Evolutionary conservation across 257 asterid genomes (phyloP).

Genomic region (Voacanga thouarsii): DNA sequence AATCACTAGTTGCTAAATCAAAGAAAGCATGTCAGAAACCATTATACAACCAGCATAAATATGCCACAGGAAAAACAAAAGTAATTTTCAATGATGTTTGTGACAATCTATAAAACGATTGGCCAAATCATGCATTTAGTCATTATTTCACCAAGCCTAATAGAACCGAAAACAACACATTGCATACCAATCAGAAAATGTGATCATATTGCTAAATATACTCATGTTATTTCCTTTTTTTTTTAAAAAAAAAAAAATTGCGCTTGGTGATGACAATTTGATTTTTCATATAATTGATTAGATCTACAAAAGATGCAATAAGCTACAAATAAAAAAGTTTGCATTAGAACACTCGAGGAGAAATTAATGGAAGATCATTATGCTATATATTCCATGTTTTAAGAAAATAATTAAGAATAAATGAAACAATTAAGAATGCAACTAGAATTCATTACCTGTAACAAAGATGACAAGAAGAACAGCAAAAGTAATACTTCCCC

Average conservation of each 20-base stretch:
- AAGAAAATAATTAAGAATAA: constrained; percentile 1
- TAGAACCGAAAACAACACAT: too few relatives aligned
- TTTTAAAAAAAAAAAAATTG: too few relatives aligned
- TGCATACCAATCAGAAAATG: too few relatives aligned
- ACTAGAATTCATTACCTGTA: constrained; percentile 50
- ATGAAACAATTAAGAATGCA: neutral
- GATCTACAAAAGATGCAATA: neutral
- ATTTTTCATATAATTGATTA: too few relatives aligned
- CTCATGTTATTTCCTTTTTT: too few relatives aligned
- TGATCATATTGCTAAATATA: too few relatives aligned
- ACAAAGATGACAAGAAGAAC: constrained; percentile 88
- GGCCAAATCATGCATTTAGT: neutral
- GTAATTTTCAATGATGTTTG: too few relatives aligned
- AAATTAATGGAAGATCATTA: neutral
- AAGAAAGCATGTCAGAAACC: neutral
- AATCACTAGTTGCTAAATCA: constrained; percentile 81
- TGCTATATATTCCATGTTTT: neutral
- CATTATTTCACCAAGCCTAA: neutral
- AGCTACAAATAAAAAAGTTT: neutral
- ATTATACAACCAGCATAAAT: neutral
- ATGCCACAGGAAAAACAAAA: neutral
- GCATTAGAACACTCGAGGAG: constrained; percentile 1
- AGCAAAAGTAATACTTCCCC: constrained; percentile 95
- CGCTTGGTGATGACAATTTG: too few relatives aligned
- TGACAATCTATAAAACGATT: neutral